Evolutionary conservation across 2,329 filamentous ascomycete genomes (phyloP), one percentile per base, ranked within the genome.

Genomic region (Ophiognomonia clavigignenti-juglandacearum): DNA sequence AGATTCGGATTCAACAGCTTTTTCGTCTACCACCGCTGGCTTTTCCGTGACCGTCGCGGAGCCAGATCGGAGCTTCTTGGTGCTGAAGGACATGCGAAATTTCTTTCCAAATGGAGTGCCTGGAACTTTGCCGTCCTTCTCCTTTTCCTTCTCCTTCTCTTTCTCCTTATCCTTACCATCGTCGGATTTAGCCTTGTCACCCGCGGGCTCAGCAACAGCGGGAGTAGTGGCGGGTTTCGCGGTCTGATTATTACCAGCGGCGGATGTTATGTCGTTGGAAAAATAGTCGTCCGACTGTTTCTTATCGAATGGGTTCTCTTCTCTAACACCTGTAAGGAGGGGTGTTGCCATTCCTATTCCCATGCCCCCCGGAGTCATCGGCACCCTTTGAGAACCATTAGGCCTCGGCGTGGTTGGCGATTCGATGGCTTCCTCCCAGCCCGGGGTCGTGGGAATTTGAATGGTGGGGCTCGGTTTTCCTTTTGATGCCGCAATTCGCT

Each of bases 331-430:
- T 26, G 73, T 65, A n/a, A 76, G 63, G n/a, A 63, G 71, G 45
- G 87, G 87, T 7, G 86, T 90, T 14, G 86, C 88, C 39, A 88
- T 65, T 4, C 85, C 86, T 55, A 96, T 96, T 2, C 77, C 80
- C 52, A 93, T 69, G 1, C 34, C 43, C 0, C 88, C 88, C 1
- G 90, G 87, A 2, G 88, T 91, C 38, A 74, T 73, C n/a, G 81
- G 70, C 27, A 77, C 76, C 47, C 75, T 68, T 27, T 80, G 70
- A n/a, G 71, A 67, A 22, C 85, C 82, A 59, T 84, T 86, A 55
- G 82, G 78, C 50, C 80, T 79, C 7, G 85, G 80, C 1, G 75
- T 75, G 3, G 73, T 71, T 10, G 65, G 69, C 5, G 73, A 74
- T 24, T 72, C 71, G 26, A 57, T 57, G n/a, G 61, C 68, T 20